These are phyloP conservation scores for Cladophialophora carrionii DNA, from an alignment of 2,329 filamentous ascomycete species.

Conservation along the genomic window DNA sequence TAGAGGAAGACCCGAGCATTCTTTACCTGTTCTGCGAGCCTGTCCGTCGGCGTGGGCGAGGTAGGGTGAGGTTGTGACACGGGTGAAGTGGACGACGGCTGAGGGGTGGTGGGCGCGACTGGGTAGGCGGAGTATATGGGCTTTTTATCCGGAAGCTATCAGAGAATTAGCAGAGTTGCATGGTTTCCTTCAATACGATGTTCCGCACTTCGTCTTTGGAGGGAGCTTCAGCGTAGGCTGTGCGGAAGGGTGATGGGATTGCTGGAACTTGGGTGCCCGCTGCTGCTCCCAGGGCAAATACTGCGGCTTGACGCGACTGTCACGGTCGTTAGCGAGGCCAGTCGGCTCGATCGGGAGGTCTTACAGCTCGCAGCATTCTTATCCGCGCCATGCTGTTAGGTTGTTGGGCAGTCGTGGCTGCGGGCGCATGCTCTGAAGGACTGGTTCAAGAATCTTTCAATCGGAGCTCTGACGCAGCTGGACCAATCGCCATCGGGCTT, in stretches of 20 bases:
- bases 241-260: constrained; percentile 46
- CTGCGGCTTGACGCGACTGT: constrained; percentile 30
- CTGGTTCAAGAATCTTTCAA: constrained; percentile 6
- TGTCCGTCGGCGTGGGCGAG: constrained; percentile 80
- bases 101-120: constrained; percentile 19
- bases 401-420: constrained; percentile 1
- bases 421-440: constrained; percentile 5
- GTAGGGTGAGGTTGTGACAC: constrained; percentile 24
- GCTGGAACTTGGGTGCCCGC: constrained; percentile 29
- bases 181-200: neutral
- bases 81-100: constrained; percentile 29
- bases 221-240: constrained; percentile 50
- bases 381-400: constrained; percentile 29
- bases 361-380: constrained; percentile 33
- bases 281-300: constrained; percentile 33
- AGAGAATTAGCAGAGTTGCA: constrained; percentile 26
- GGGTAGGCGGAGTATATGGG: constrained; percentile 47
- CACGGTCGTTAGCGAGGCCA: constrained; percentile 12
- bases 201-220: constrained; percentile 41
- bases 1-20: constrained; percentile 79
- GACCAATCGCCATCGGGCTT: constrained; percentile 3
- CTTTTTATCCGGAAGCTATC: constrained; percentile 42
- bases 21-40: constrained; percentile 80
- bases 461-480: constrained; percentile 10
- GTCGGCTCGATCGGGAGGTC: neutral